Conservation (phyloP, 768 basidiomycete genomes). For the Lactarius hatsudake region DNA sequence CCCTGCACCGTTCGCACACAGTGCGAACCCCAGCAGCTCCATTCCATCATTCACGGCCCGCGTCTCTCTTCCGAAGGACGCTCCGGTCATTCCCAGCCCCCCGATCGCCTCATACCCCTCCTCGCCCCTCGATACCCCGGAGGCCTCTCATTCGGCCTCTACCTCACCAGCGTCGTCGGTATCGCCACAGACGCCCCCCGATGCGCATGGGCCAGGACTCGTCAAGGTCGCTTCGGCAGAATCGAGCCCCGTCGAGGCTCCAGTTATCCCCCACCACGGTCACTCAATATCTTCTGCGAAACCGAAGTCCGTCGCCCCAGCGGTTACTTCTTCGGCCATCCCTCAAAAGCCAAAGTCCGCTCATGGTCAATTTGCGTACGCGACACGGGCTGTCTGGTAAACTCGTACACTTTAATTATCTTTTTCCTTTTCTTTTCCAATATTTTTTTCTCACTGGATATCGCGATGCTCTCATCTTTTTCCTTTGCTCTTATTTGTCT, state of each 20-base stretch:
- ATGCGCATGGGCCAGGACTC: conserved; percentile 18
- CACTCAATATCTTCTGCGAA: background rate
- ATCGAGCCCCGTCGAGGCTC: conserved; percentile 15
- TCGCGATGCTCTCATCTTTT: background rate
- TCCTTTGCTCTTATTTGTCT: conserved; percentile 5
- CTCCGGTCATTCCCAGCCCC: conserved; percentile 23
- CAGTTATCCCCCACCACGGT: conserved; percentile 19
- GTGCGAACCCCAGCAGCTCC: conserved; percentile 25
- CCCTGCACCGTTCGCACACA: conserved; percentile 30
- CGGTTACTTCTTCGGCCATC: background rate
- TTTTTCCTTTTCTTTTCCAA: background rate
- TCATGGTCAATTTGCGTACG: conserved; percentile 23
- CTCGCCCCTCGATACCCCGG: conserved; percentile 34
- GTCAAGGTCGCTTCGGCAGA: conserved; percentile 18
- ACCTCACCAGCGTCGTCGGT: conserved; percentile 35
- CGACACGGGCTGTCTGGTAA: conserved; percentile 24
- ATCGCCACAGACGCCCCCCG: conserved; percentile 34
- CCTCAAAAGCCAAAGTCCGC: conserved; percentile 22
- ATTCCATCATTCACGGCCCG: conserved; percentile 30
- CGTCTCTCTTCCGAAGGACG: conserved; percentile 24
- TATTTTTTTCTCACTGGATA: conserved; percentile 8
- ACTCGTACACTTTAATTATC: background rate
- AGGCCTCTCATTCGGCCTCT: conserved; percentile 32
- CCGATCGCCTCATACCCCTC: conserved; percentile 25
- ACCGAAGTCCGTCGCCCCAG: conserved; percentile 7